Percentiles rank a stretch among this genome's conserved stretches.
Conservation (phyloP, 306 rosid species). For the Luffa acutangula region DNA sequence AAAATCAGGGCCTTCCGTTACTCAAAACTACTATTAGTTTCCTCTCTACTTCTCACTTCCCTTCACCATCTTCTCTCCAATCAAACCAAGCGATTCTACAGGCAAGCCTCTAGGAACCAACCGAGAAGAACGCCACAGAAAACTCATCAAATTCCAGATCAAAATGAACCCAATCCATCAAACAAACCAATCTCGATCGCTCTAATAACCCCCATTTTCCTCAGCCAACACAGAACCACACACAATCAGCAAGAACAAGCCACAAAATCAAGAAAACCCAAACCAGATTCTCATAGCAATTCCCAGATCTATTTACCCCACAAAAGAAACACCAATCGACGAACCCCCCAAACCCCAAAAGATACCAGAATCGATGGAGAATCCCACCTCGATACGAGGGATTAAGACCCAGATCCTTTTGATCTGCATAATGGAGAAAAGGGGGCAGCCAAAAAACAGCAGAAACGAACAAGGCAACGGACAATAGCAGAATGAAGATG, state of each 20-base stretch:
- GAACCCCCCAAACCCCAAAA: constrained; percentile 5
- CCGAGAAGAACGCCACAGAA: neutral
- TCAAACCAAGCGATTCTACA: neutral
- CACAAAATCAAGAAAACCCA: neutral
- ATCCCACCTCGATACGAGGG: constrained; percentile 48
- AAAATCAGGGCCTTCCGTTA: constrained; percentile 2
- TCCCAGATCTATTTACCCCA: constrained; percentile 34
- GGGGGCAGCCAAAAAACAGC: constrained; percentile 83
- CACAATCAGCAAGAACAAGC: neutral
- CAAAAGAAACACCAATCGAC: constrained; percentile 28
- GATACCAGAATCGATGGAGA: neutral
- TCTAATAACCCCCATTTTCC: constrained; percentile 15
- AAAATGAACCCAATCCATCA: neutral
- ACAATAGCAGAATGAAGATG: constrained; percentile 45
- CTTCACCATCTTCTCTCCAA: neutral
- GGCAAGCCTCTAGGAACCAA: neutral
- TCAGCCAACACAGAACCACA: constrained; percentile 11
- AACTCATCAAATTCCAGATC: neutral
- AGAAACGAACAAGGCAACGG: constrained; percentile 62
- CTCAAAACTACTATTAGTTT: neutral
- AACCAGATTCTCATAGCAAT: neutral
- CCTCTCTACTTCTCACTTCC: neutral
- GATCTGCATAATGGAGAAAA: constrained; percentile 52
- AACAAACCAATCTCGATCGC: neutral
- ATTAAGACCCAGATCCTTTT: constrained; percentile 34